Evolutionary conservation across 148 eudicot genomes (phyloP).

Genomic region (Diospyros lotus): DNA sequence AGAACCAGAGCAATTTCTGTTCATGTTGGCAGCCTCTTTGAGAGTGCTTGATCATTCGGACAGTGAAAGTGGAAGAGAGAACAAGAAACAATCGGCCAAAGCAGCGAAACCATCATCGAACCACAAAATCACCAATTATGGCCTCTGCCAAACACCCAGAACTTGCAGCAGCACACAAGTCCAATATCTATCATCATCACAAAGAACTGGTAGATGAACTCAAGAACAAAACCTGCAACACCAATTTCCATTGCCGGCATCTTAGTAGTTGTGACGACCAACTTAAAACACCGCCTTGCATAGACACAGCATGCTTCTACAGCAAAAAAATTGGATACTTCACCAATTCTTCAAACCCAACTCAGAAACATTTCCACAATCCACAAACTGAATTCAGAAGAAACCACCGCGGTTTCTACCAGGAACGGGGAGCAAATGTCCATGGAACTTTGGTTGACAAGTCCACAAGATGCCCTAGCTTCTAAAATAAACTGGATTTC

Average conservation of each 20-base stretch:
- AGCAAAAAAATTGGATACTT: background rate
- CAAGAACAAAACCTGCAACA: too few relatives aligned
- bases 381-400: slow-evolving; percentile 3
- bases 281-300: slow-evolving; percentile 3
- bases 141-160: slow-evolving; percentile 5
- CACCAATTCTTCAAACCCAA: slow-evolving; percentile 14
- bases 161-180: slow-evolving; percentile 8
- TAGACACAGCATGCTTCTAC: background rate
- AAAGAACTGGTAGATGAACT: too few relatives aligned
- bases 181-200: too few relatives aligned
- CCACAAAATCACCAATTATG: too few relatives aligned
- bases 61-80: background rate
- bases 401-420: slow-evolving; percentile 5
- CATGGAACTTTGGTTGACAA: background rate
- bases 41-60: slow-evolving; percentile 14
- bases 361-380: background rate
- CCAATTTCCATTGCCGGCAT: background rate
- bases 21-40: slow-evolving; percentile 17
- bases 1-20: slow-evolving; percentile 19
- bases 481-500: background rate
- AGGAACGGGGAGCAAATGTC: slow-evolving; percentile 1
- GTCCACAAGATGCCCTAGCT: background rate
- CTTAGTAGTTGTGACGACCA: background rate
- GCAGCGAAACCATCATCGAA: background rate
- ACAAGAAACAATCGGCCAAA: slow-evolving; percentile 10